Conservation (phyloP, 495 filamentous ascomycete genomes). For the Staphylotrichum tortipilum region DNA sequence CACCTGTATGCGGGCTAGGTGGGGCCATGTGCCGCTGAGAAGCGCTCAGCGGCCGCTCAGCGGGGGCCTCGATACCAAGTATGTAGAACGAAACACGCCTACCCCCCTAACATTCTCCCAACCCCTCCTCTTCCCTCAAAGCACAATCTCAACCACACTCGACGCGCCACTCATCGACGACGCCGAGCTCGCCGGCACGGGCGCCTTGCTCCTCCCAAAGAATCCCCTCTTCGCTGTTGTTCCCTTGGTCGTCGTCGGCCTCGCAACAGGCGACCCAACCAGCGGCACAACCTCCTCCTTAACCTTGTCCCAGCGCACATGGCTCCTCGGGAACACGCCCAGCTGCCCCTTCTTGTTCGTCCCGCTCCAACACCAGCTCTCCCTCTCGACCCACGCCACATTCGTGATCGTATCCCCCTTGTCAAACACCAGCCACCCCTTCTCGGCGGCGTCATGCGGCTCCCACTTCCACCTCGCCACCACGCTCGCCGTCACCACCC, state of each 20-base stretch:
- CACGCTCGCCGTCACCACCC: constrained; percentile 17
- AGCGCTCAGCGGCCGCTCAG: no score
- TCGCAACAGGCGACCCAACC: background rate
- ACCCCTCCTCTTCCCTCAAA: no score
- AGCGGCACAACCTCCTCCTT: background rate
- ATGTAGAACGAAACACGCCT: no score
- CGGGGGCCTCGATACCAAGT: no score
- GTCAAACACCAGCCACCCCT: constrained; percentile 39
- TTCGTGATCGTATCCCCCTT: constrained; percentile 38
- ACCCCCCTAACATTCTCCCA: no score
- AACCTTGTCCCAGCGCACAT: background rate
- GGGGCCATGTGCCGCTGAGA: no score
- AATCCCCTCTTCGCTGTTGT: background rate
- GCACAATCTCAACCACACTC: background rate
- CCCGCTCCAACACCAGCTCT: constrained; percentile 46
- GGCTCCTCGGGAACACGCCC: constrained; percentile 37
- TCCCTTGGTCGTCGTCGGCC: background rate
- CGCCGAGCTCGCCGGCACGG: background rate
- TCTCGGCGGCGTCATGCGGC: constrained; percentile 31
- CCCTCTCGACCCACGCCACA: constrained; percentile 1
- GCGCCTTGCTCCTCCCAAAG: background rate
- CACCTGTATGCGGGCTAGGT: no score
- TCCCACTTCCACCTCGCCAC: constrained; percentile 39
- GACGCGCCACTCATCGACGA: background rate
- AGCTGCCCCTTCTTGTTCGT: constrained; percentile 34